phyloP scores from a whole-genome alignment of 345 rosid species.

The Geranium rotundifolium region DNA sequence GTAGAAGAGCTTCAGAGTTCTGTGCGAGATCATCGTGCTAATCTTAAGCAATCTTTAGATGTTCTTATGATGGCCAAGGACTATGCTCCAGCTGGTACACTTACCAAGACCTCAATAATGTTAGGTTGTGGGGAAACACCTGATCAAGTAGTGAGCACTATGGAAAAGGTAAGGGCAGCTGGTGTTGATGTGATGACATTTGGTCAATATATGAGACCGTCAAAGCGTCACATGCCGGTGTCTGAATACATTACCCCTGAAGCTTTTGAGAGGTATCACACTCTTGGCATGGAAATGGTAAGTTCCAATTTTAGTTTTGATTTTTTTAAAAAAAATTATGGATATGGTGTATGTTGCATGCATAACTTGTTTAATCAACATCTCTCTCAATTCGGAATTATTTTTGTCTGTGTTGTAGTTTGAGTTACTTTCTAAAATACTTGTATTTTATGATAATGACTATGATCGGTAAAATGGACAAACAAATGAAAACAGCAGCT shows the following conservation, averaged over 20 bases:
- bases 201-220: conserved; percentile 98
- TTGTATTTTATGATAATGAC: no score
- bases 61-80: conserved; percentile 84
- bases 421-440: no score
- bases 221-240: conserved; percentile 94
- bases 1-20: conserved; percentile 87
- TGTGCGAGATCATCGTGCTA: conserved; percentile 91
- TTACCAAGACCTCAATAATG: conserved; percentile 93
- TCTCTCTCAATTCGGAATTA: not conserved
- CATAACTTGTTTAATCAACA: not conserved
- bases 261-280: conserved; percentile 77
- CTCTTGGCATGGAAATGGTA: conserved; percentile 96
- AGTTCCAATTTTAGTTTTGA: conserved; percentile 2
- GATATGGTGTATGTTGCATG: not conserved
- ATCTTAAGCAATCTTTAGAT: conserved; percentile 85
- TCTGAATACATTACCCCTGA: conserved; percentile 90
- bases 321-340: not conserved
- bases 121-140: conserved; percentile 99
- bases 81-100: conserved; percentile 64
- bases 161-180: conserved; percentile 95
- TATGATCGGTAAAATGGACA: not conserved
- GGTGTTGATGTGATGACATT: conserved; percentile 98
- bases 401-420: not conserved
- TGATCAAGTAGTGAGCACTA: conserved; percentile 75
- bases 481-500: not conserved